Evolutionary conservation across 345 rosid genomes (phyloP), one percentile per base, ranked within the genome.

Genomic region (Kandelia obovata): DNA sequence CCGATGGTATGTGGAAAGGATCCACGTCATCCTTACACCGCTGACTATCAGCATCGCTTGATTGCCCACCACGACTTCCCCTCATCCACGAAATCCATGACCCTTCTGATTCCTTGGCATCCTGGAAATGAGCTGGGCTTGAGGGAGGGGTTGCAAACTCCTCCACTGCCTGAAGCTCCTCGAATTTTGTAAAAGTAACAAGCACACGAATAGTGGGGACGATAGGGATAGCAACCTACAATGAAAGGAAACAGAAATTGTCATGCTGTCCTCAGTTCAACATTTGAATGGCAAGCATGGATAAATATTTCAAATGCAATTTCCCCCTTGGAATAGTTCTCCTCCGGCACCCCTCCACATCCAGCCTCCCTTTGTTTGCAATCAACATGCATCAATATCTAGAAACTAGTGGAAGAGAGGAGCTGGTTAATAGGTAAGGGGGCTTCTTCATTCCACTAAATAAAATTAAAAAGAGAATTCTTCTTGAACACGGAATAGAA

Each of bases 61-160:
- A 84, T 75, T 88, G 92, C 51, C 87, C 91, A 62, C 92, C 87
- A 21, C 79, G 91, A 70, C 78, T 78, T 63, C 96, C 92, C 79
- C 81, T 92, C 91, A 95, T 90, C 99, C 99, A 92, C 17, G 99
- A 90, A 73, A 90, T 88, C 99, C 99, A 95, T 20, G 99, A 21
- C 27, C 82, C 88, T 68, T 90, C 97, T 32, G 85, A 75, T 69
- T 92, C 86, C 75, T 84, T 87, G 70, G 91, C 83, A 73, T 95
- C 99, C 75, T 90, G 99, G 81, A 88, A 95, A 70, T 88, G 89
- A 2, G 88, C 92, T 46, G 98, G 97, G 76, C 96, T 87, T 31
- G 99, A 93, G 64, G 82, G 93, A 53, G 99, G 97, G 43, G 96
- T 88, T 55, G 93, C 81, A 77, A 92, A 94, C 80, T 87, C 96